Evolutionary conservation across 1,139 yeast species (phyloP).

Genomic region (Blastobotrys indianensis): DNA sequence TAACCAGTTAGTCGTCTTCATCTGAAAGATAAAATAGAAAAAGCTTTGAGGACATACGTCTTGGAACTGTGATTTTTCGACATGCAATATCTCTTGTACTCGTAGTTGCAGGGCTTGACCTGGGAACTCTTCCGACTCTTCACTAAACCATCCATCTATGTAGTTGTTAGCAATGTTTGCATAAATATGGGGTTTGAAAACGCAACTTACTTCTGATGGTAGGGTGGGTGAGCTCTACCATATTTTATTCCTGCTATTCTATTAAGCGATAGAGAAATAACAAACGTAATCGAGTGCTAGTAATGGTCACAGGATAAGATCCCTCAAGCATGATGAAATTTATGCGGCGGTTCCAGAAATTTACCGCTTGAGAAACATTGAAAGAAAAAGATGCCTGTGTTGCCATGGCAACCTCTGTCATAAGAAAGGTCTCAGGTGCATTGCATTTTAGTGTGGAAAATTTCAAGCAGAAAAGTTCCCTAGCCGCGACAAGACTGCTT

Average conservation of each 20-base stretch:
- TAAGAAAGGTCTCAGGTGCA: too few species aligned
- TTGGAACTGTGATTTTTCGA: slow-evolving; percentile 78
- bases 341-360: too few species aligned
- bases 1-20: not conserved
- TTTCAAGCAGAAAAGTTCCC: not conserved
- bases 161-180: not conserved
- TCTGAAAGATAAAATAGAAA: not conserved
- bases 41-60: slow-evolving; percentile 46
- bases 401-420: too few species aligned
- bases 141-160: slow-evolving; percentile 85
- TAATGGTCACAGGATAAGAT: not conserved
- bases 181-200: not conserved
- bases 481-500: not conserved
- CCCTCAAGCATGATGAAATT: not conserved
- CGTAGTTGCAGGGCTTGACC: slow-evolving; percentile 89
- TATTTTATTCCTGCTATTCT: slow-evolving; percentile 4
- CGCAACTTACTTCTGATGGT: slow-evolving; percentile 30
- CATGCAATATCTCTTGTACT: slow-evolving; percentile 76
- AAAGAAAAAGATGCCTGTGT: too few species aligned
- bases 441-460: not conserved
- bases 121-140: slow-evolving; percentile 82
- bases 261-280: too few species aligned
- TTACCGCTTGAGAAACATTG: too few species aligned
- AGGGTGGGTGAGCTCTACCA: slow-evolving; percentile 36
- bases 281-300: not conserved